phyloP scores from a whole-genome alignment of 2,329 filamentous ascomycete genomes.

The Helotiales sp. region DNA sequence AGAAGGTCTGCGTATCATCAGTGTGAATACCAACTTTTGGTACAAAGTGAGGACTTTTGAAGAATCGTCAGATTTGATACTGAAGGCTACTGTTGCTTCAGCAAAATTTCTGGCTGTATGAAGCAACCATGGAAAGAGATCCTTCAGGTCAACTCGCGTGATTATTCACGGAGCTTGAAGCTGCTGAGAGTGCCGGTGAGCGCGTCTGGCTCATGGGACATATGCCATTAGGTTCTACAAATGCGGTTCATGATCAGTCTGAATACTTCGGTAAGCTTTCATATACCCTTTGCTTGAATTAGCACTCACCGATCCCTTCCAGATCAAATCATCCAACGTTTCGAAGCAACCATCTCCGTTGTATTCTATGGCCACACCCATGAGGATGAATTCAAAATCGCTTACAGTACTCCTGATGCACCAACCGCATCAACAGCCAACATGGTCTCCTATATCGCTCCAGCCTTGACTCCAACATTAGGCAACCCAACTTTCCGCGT shows the following conservation, averaged over 20 bases:
- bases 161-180: slow-evolving; percentile 40
- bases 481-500: slow-evolving; percentile 37
- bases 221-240: slow-evolving; percentile 29
- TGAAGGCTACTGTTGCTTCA: neutral
- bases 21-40: slow-evolving; percentile 43
- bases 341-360: slow-evolving; percentile 33
- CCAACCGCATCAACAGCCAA: slow-evolving; percentile 29
- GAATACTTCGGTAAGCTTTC: slow-evolving; percentile 31
- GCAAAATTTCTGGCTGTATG: slow-evolving; percentile 41
- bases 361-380: slow-evolving; percentile 39
- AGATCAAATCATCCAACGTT: slow-evolving; percentile 35
- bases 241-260: slow-evolving; percentile 40
- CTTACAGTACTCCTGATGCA: slow-evolving; percentile 32
- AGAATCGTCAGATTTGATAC: neutral
- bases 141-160: slow-evolving; percentile 39
- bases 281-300: too few species aligned
- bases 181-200: slow-evolving; percentile 38
- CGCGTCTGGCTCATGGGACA: slow-evolving; percentile 41
- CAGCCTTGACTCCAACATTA: slow-evolving; percentile 36
- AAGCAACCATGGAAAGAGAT: slow-evolving; percentile 39
- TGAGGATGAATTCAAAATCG: slow-evolving; percentile 36
- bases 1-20: slow-evolving; percentile 41
- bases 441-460: slow-evolving; percentile 35
- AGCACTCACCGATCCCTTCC: neutral
- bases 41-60: slow-evolving; percentile 33